phyloP scores from a whole-genome alignment of 1,284 basidiomycete genomes.

The Wallemia mellicola region DNA sequence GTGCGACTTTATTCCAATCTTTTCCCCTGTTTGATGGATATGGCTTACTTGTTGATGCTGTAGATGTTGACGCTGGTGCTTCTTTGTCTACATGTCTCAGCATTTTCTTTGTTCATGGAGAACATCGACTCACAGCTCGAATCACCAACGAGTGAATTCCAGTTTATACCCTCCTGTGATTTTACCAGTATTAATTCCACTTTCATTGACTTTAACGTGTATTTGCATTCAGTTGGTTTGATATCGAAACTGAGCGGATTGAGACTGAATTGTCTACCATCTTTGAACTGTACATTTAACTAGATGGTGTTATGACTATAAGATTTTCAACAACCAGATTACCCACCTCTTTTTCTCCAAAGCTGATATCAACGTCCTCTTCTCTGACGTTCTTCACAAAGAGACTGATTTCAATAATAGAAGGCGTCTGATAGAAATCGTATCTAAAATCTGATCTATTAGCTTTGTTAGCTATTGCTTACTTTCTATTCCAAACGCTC shows the following conservation, averaged over 20 bases:
- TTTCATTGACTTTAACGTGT: constrained; percentile 49
- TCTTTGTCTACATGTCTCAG: too few species aligned
- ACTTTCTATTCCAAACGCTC: too few species aligned
- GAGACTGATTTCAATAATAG: background rate
- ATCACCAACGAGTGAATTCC: too few species aligned
- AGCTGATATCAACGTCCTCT: background rate
- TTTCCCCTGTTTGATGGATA: constrained; percentile 15
- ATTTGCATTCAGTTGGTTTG: constrained; percentile 28
- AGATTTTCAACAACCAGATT: background rate
- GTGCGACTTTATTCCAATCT: constrained; percentile 60
- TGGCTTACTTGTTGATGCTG: background rate
- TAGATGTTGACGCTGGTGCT: constrained; percentile 11
- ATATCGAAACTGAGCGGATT: constrained; percentile 56
- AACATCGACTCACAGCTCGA: too few species aligned
- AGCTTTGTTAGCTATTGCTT: too few species aligned
- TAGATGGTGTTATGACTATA: too few species aligned
- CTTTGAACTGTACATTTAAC: too few species aligned
- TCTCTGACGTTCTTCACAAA: background rate
- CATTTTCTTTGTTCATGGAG: too few species aligned
- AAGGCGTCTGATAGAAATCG: background rate
- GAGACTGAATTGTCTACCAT: constrained; percentile 16
- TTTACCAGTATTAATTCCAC: constrained; percentile 43
- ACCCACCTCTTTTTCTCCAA: background rate
- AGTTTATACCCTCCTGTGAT: constrained; percentile 27
- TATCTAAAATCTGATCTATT: background rate